These are phyloP conservation scores for Anaeromyces robustus DNA, from an alignment of 192 early-diverging fungal genomes.

Conservation along the genomic window DNA sequence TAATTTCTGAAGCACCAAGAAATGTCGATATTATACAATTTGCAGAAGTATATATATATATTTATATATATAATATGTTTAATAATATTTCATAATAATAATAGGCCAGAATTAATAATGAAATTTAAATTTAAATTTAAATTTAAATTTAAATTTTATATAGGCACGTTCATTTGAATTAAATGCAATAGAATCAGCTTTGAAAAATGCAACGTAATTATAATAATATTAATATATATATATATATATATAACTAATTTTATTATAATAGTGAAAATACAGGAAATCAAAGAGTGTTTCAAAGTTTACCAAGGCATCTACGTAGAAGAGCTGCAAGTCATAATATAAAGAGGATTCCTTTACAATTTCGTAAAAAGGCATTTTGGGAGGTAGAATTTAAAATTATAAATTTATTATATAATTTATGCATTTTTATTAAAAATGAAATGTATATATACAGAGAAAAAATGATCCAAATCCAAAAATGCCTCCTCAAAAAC, in stretches of 20 bases:
- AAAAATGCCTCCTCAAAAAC: neutral
- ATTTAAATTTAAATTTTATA: neutral
- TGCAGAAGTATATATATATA: neutral
- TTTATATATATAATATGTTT: no score
- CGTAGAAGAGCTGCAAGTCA: conserved; percentile 86
- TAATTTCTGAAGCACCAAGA: neutral
- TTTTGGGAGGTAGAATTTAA: conserved; percentile 47
- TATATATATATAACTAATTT: neutral
- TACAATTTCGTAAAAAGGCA: conserved; percentile 60
- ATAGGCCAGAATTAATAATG: no score
- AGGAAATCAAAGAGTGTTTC: conserved; percentile 57
- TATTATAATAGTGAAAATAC: conserved; percentile 11
- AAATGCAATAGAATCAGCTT: neutral
- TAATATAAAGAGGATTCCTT: conserved; percentile 85
- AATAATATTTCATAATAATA: no score
- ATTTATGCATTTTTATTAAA: no score
- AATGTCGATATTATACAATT: neutral
- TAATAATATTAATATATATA: neutral
- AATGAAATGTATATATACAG: no score
- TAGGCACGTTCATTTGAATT: neutral
- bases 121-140: no score
- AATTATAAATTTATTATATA: neutral
- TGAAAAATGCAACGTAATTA: neutral
- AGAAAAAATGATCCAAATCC: conserved; percentile 1
- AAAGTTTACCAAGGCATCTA: conserved; percentile 79